A percentile compares a stretch with the other conserved stretches of the same genome.
These are phyloP conservation scores for Prunella vulgaris DNA, from an alignment of 257 asterid genomes.

Conservation along the genomic window DNA sequence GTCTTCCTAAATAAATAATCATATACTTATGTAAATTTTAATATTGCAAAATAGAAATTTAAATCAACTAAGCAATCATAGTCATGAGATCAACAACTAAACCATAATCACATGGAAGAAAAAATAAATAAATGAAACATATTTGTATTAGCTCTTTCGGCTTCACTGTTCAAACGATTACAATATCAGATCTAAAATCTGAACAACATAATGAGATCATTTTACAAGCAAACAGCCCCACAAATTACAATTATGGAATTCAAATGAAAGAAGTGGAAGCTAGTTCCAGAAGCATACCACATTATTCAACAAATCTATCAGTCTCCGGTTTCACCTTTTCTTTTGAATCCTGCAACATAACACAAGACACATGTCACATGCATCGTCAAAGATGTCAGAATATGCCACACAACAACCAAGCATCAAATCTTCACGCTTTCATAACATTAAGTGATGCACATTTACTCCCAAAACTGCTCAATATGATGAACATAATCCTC, in stretches of 20 bases:
- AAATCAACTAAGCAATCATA: neutral
- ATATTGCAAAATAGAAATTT: neutral
- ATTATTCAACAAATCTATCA: slow-evolving; percentile 97
- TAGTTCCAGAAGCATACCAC: slow-evolving; percentile 54
- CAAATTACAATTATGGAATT: slow-evolving; percentile 1
- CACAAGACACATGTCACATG: neutral
- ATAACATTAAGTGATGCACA: neutral
- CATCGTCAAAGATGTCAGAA: slow-evolving; percentile 17
- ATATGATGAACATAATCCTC: neutral
- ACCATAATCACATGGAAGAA: neutral
- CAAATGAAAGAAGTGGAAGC: slow-evolving; percentile 16
- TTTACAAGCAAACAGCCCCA: neutral
- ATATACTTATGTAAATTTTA: too few species aligned
- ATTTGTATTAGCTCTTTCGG: neutral
- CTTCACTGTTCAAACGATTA: neutral
- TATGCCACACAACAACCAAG: neutral
- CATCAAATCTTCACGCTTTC: neutral
- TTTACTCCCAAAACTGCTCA: neutral
- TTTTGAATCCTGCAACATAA: slow-evolving; percentile 69
- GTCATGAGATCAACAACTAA: slow-evolving; percentile 1
- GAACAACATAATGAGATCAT: neutral
- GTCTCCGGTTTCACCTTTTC: slow-evolving; percentile 96
- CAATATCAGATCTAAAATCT: neutral
- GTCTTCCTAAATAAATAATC: too few species aligned
- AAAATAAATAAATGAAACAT: neutral